Evolutionary conservation across 2,329 filamentous ascomycete species (phyloP), one percentile per base, ranked within the genome.

Genomic region (Pyricularia pennisetigena): DNA sequence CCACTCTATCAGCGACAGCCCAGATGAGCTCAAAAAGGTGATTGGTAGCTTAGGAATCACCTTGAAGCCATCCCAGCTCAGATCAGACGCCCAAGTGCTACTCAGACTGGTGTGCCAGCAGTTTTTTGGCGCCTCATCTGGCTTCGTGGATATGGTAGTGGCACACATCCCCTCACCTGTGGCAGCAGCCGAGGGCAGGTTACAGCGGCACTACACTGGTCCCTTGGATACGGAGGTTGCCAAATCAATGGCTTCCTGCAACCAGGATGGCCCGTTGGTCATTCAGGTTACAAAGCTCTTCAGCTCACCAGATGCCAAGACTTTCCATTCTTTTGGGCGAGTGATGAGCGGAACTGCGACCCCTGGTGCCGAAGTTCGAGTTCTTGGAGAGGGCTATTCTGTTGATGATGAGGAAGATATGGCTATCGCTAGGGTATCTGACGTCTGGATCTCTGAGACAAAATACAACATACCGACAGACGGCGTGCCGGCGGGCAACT

Each of bases 371-470:
- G 88, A 92, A 72, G 93, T 99, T 20, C 89, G 95, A 59, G 94
- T 99, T 14, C 87, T 99, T 1, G 95, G 95, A 65, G 95, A 99
- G 76, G 92, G 92, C 6, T 99, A 98, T 79, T 97, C 94, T 4
- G 86, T 97, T 16, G 95, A 99, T 72, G 95, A 99, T 72, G 94
- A 98, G 76, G 95, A 99, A 82, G 95, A 99, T 75, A 98, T 98
- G 93, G 91, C 90, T 0, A 84, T 88, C 74, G 93, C 93, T 30
- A 94, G 90, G 0, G 90, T 99, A 70, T 86, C 88, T 1, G 89
- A 93, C 71, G 94, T 95, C 14, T 96, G 92, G 82, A 94, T 99
- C 72, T 91, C 90, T 8, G 93, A 98, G 78, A 94, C 94, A 28
- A 85, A 94, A 75, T 99, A 99, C 80, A 97, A 94, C 72, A 91